Evolutionary conservation across 306 rosid genomes (phyloP), one percentile per base, ranked within the genome.

Genomic region (Prunus fruticosa): DNA sequence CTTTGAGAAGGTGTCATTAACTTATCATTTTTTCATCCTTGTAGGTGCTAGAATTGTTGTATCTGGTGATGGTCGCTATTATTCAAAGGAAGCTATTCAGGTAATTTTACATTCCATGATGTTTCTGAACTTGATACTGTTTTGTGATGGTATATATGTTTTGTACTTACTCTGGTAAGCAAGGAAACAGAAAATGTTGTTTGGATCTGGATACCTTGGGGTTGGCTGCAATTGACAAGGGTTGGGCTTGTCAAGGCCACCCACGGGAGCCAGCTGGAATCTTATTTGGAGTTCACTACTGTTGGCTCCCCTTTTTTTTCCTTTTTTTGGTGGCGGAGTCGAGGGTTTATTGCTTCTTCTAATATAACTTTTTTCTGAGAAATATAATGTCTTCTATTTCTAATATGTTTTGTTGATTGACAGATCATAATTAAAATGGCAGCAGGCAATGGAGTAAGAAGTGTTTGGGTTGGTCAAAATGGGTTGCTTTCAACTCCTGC

Each of bases 401-500:
- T 49, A 38, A 64, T 41, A 72, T 68, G 64, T 73, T 45, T 57
- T 27, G 9, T 57, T 7, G 19, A 62, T 72, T 79, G 69, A 78
- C 91, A 95, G 99, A 91, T 92, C 73, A 96, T 96, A 41, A 88
- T 83, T 64, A 96, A 92, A 85, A 83, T 96, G 93, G 82, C 98
- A 65, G 99, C 99, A 50, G 99, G 89, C 63, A 96, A 92, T 88
- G 98, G 99, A 47, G 96, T 91, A 45, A 90, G 96, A 58, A 88
- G 97, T 76, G 79, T 92, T 84, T 96, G 98, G 97, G 80, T 96
- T 64, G 99, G 99, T 76, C 96, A 88, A 80, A 96, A 96, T 83
- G 97, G 93, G 57, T 82, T 96, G 89, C 99, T 96, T 64, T 96
- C 99, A 19, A 96, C 99, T 83, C 99, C 99, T 84, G 99, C 99